Evolutionary conservation across 106 monocot genomes (phyloP).

Genomic region (Amphibolis antarctica): DNA sequence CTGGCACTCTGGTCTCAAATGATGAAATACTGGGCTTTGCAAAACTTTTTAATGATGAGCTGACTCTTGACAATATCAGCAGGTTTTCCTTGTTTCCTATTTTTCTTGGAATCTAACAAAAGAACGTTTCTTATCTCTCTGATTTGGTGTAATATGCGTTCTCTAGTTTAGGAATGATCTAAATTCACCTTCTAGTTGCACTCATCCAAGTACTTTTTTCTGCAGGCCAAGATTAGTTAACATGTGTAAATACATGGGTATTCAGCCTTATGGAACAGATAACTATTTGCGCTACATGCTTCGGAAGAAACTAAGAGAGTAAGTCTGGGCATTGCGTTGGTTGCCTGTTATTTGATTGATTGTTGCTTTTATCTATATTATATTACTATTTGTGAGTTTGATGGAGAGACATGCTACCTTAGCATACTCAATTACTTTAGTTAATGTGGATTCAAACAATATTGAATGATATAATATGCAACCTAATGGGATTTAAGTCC

Average conservation of each 20-base stretch:
- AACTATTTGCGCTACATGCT: constrained; percentile 81
- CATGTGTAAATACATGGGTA: constrained; percentile 99
- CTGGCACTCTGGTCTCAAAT: constrained; percentile 70
- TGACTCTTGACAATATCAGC: constrained; percentile 94
- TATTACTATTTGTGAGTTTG: too few relatives aligned
- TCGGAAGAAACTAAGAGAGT: constrained; percentile 66
- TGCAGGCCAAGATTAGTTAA: constrained; percentile 87
- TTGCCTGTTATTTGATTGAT: too few relatives aligned
- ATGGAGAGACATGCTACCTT: too few relatives aligned
- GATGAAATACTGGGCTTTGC: constrained; percentile 94
- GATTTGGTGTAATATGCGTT: background rate
- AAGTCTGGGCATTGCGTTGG: constrained; percentile 12
- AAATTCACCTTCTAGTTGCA: background rate
- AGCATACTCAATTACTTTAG: too few relatives aligned
- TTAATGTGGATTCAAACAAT: too few relatives aligned
- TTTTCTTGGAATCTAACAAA: background rate
- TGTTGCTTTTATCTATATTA: too few relatives aligned
- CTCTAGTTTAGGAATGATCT: background rate
- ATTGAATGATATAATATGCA: too few relatives aligned
- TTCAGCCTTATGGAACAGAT: constrained; percentile 80
- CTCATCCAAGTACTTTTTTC: constrained; percentile 4
- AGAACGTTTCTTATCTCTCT: background rate
- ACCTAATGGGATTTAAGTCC: too few relatives aligned
- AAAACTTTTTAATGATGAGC: constrained; percentile 92
- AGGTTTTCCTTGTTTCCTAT: constrained; percentile 38